Percentiles rank a stretch among this genome's conserved stretches.
Conservation (phyloP, 768 basidiomycete genomes). For the Lentinula sp. region DNA sequence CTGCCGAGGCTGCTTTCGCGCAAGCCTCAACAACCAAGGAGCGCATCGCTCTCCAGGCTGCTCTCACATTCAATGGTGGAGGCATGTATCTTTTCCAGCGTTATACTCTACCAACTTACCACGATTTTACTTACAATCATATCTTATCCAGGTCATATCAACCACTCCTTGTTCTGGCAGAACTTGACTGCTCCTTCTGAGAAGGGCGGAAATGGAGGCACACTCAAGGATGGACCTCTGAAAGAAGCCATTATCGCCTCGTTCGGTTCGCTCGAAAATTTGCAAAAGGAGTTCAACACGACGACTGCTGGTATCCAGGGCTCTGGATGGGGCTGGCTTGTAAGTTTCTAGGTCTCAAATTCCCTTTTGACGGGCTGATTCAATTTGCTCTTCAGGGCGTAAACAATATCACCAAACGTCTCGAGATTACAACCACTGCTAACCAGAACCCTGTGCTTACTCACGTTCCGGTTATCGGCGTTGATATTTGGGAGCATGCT, state of each 20-base stretch:
- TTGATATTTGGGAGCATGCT: slow-evolving; percentile 95
- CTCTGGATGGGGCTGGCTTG: slow-evolving; percentile 96
- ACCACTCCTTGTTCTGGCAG: slow-evolving; percentile 96
- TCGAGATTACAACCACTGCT: slow-evolving; percentile 86
- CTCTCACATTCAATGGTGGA: slow-evolving; percentile 95
- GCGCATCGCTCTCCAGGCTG: slow-evolving; percentile 82
- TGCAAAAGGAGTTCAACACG: slow-evolving; percentile 82
- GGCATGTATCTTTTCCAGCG: slow-evolving; percentile 18
- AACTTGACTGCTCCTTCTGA: slow-evolving; percentile 69
- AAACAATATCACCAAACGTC: slow-evolving; percentile 57
- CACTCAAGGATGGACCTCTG: slow-evolving; percentile 55
- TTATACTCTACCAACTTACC: not conserved
- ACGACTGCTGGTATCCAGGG: slow-evolving; percentile 86
- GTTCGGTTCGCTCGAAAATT: slow-evolving; percentile 66
- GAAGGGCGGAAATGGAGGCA: slow-evolving; percentile 56
- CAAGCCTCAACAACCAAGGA: slow-evolving; percentile 66
- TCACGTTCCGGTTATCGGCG: slow-evolving; percentile 79
- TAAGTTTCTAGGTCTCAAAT: slow-evolving; percentile 49
- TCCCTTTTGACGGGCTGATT: not conserved
- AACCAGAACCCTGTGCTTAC: slow-evolving; percentile 92
- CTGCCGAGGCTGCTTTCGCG: slow-evolving; percentile 75
- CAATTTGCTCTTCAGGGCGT: slow-evolving; percentile 44
- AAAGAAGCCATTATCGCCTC: slow-evolving; percentile 54
- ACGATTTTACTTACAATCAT: not conserved
- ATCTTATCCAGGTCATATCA: slow-evolving; percentile 66